Evolutionary conservation across 1,139 yeast genomes (phyloP).

Genomic region (Blastobotrys arbuscula): DNA sequence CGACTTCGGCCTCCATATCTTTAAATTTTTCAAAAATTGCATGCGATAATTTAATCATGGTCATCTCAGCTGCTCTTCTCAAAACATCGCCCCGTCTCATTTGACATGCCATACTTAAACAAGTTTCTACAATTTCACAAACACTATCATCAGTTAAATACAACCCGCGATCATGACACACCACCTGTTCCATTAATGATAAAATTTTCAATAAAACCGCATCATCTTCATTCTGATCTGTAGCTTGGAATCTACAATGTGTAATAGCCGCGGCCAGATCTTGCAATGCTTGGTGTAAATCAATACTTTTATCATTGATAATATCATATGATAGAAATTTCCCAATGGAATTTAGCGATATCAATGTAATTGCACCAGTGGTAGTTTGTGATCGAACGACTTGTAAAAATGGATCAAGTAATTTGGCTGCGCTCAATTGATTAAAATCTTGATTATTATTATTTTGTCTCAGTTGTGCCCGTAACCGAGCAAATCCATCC

Average conservation of each 20-base stretch:
- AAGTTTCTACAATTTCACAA: conserved; percentile 86
- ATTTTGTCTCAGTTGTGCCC: conserved; percentile 51
- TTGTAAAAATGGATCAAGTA: conserved; percentile 79
- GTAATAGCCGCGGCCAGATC: conserved; percentile 74
- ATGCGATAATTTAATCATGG: conserved; percentile 62
- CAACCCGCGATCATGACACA: conserved; percentile 53
- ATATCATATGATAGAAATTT: conserved; percentile 64
- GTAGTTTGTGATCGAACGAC: conserved; percentile 83
- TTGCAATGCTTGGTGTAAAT: conserved; percentile 46
- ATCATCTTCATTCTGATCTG: conserved; percentile 90
- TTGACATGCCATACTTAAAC: conserved; percentile 88
- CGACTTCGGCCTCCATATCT: conserved; percentile 47
- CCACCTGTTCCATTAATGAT: conserved; percentile 62
- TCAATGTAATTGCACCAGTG: conserved; percentile 77
- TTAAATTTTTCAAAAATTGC: conserved; percentile 60
- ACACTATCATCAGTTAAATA: conserved; percentile 74
- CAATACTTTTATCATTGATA: conserved; percentile 41
- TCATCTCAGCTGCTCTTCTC: conserved; percentile 83
- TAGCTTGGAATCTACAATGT: conserved; percentile 93
- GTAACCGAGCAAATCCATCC: conserved; percentile 72
- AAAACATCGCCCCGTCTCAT: conserved; percentile 87
- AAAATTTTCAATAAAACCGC: conserved; percentile 82
- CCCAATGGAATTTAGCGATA: conserved; percentile 71
- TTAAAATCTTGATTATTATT: conserved; percentile 45
- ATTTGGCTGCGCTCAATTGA: conserved; percentile 63